Base-by-base conservation (phyloP, 768 basidiomycete species). In the Agrocybe chaxingu region DNA sequence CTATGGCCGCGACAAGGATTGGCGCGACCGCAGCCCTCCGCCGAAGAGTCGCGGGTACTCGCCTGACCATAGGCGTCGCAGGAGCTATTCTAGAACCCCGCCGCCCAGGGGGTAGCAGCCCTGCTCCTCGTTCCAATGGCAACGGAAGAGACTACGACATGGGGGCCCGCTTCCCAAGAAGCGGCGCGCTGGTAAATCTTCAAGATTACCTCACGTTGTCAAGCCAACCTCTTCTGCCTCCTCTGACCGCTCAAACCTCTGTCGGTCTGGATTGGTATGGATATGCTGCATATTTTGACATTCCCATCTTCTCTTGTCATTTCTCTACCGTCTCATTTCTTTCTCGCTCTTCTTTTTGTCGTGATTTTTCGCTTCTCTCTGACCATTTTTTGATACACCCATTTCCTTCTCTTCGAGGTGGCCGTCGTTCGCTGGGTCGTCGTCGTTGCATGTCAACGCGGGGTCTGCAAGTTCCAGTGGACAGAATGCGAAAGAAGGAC, bases 41-140 rank as follows among this genome's bases (percentile, higher is more conserved):
- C 66, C 74, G 48, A 73, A 81, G 47, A 72, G 83, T 57, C 76
- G 82, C 52, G 73, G 87, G 51, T 85, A 88, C 73, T 89, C 87
- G 56, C 89, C 88, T 54, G 87, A 89, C 58, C 82, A 87, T 57
- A 77, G 85, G 59, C 79, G 77, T 64, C 85, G 89, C 48, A 77
- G 80, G 66, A 89, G 87, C 69, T 86, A 88, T 57, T 88, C 86
- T 47, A 78, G 86, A 63, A 89, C 86, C 70, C 90, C 89, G 18
- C 85, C 87, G 53, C 88, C 87, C 47, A 75, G 87, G 58, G 58
- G 88, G 86, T 46, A 81, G 84, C 64, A 79, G 77, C 65, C 78
- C 76, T 16, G 58, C 70, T 39, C 65, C 70, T 41, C 61, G 65
- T 40, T 51, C 62, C 53, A 62, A 63, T 50, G 59, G 67, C 62